phyloP scores from a whole-genome alignment of 495 filamentous ascomycete genomes.

The Penicillium bialowiezense region DNA sequence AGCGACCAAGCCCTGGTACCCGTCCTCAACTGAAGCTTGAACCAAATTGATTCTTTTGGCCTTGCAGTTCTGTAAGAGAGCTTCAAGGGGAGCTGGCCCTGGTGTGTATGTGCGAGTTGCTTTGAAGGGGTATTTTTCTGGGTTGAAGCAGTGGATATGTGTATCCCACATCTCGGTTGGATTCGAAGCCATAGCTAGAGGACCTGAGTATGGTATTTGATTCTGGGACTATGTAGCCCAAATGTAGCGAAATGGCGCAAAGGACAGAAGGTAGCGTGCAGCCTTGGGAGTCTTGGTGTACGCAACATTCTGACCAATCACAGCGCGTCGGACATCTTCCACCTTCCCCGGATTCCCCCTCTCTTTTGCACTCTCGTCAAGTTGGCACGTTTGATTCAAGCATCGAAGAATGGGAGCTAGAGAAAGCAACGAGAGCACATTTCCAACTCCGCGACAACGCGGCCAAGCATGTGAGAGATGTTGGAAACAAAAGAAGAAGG shows the following conservation, averaged over 20 bases:
- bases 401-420: neutral
- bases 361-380: too few relatives aligned
- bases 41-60: conserved; percentile 12
- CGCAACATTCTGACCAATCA: too few relatives aligned
- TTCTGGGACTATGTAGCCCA: too few relatives aligned
- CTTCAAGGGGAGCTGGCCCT: conserved; percentile 13
- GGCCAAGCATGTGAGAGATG: conserved; percentile 29
- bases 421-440: neutral
- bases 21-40: conserved; percentile 22
- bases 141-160: conserved; percentile 20
- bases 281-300: too few relatives aligned
- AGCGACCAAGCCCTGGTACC: conserved; percentile 5
- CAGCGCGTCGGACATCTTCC: too few relatives aligned
- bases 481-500: conserved; percentile 35
- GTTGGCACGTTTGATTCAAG: too few relatives aligned
- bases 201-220: neutral
- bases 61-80: neutral
- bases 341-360: too few relatives aligned
- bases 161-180: conserved; percentile 14
- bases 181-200: neutral
- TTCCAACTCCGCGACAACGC: conserved; percentile 8
- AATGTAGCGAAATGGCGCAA: too few relatives aligned
- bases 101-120: conserved; percentile 19
- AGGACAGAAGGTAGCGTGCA: too few relatives aligned
- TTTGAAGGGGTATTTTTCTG: conserved; percentile 18